Percentiles rank a stretch among this genome's conserved stretches.
Evolutionary conservation across 768 basidiomycete genomes (phyloP).

Genomic region (Tulasnella sp.): DNA sequence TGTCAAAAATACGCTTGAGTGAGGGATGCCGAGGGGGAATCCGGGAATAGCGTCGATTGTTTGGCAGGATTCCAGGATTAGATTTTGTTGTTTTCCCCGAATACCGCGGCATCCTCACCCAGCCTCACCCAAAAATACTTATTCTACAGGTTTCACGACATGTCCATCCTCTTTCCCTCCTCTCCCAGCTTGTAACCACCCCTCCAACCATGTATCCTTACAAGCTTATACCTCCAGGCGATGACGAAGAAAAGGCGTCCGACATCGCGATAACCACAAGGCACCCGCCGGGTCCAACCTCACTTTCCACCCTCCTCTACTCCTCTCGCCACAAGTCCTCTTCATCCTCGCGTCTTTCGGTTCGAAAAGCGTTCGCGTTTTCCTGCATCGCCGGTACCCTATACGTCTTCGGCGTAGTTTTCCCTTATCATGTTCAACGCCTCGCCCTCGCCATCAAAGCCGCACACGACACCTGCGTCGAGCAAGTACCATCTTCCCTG

Average conservation of each 20-base stretch:
- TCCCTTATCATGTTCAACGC: slow-evolving; percentile 6
- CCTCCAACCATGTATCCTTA: background rate
- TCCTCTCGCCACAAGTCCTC: background rate
- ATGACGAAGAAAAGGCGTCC: background rate
- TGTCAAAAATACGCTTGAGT: too few relatives aligned
- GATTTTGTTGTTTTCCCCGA: background rate
- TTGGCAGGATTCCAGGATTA: slow-evolving; percentile 8
- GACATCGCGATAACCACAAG: background rate
- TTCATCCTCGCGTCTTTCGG: background rate
- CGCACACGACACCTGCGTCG: background rate
- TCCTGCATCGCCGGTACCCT: background rate
- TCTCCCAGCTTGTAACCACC: background rate
- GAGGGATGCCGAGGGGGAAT: background rate
- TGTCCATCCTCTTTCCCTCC: background rate
- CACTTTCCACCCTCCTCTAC: background rate
- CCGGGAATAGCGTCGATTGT: background rate
- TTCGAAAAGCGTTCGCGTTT: background rate
- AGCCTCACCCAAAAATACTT: background rate
- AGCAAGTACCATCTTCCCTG: background rate
- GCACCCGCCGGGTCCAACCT: background rate
- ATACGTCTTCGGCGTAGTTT: background rate
- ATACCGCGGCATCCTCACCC: background rate
- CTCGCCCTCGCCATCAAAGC: background rate
- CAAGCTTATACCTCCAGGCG: background rate
- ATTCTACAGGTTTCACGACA: background rate